phyloP scores from a whole-genome alignment of 202 grass and related monocot genomes.

The Setaria italica region DNA sequence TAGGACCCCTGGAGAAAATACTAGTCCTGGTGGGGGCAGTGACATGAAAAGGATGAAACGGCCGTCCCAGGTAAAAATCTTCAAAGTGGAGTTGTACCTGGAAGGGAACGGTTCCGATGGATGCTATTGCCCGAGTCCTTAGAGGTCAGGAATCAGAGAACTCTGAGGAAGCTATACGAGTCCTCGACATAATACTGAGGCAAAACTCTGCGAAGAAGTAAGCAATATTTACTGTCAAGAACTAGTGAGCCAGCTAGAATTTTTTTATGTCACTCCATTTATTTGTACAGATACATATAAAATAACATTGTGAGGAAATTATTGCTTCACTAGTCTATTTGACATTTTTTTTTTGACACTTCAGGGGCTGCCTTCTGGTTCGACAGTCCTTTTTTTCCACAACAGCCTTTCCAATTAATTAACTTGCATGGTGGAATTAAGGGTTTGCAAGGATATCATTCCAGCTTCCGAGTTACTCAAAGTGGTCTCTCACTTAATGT shows the following conservation, averaged over 20 bases:
- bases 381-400: conserved; percentile 69
- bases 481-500: conserved; percentile 64
- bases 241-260: not conserved
- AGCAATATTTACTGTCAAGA: conserved; percentile 20
- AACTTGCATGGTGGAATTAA: conserved; percentile 51
- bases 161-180: conserved; percentile 29
- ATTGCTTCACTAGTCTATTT: not conserved
- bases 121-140: conserved; percentile 41
- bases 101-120: conserved; percentile 33
- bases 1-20: conserved; percentile 19
- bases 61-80: conserved; percentile 9
- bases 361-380: conserved; percentile 66
- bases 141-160: conserved; percentile 45
- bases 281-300: not conserved
- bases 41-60: conserved; percentile 43
- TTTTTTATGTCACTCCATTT: not conserved
- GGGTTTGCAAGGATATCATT: conserved; percentile 62
- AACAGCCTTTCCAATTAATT: conserved; percentile 36
- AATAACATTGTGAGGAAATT: not conserved
- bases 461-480: conserved; percentile 64
- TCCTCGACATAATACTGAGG: conserved; percentile 59
- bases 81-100: conserved; percentile 51
- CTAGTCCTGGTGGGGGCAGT: conserved; percentile 37
- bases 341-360: not conserved
- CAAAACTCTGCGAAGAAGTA: conserved; percentile 61